Evolutionary conservation across 306 rosid species (phyloP), one percentile per base, ranked within the genome.

Genomic region (Pueraria montana): DNA sequence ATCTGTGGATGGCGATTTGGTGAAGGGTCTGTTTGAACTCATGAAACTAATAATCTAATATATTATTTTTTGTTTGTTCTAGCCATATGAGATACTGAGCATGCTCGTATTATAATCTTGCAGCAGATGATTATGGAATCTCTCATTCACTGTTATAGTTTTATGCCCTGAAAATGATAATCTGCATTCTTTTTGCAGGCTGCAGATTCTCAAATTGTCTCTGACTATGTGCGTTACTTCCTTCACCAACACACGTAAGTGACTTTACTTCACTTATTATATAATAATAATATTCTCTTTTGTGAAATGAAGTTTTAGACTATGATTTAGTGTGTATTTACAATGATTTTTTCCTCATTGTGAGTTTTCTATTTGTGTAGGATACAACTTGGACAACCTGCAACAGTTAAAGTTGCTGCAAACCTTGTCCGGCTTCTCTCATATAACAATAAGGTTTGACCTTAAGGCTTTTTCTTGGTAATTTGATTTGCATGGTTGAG

Each of bases 201-300:
- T 70, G 99, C 99, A 8, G 99, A 96, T 88, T 91, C 99, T 2
- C 99, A 94, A 75, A 75, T 92, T 80, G 97, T 92, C 48, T 96
- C 99, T 21, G 99, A 96, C 63, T 94, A 96, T 65, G 98, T 94
- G 76, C 94, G 98, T 5, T 87, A 96, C 86, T 96, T 90, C 79
- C 99, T 96, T 40, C 94, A 92, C 64, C 99, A 96, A 69, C 99
- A 96, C 84, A 92, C 97, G 98, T 94, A 69, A 84, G 95, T 92
- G 55, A 56, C 80, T 56, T 68, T 11, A 17, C 38, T 73, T 38
- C 17, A 43, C 56, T 5, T 53, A 16, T 23, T 17, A 62, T 81
- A 48, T 48, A 11, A 65, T 13, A 14, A 27, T 66, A 4, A 42
- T 42, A 24, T 53, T 59, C 38, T 77, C 59, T 36, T 46, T 21